Evolutionary conservation across 306 rosid species (phyloP), one percentile per base, ranked within the genome.

Genomic region (Pterocarpus macrocarpus): DNA sequence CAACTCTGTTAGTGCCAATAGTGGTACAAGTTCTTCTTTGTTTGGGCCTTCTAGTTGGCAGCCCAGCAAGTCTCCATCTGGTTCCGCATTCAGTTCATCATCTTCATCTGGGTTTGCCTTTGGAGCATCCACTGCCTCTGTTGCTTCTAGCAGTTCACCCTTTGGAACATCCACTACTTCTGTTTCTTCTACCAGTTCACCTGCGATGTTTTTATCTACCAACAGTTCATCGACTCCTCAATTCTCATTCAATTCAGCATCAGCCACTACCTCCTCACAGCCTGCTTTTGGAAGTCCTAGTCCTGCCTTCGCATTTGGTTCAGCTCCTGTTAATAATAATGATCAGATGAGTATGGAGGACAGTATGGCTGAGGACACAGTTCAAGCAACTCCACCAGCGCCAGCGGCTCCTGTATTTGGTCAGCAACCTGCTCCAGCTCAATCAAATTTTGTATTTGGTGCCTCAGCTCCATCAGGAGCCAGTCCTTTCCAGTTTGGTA

Each of bases 361-460:
- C 82, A 90, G 94, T 85, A 93, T 95, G 98, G 96, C 98, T 1
- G 99, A 95, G 83, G 99, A 93, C 83, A 89, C 86, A 14, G 66
- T 89, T 66, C 93, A 89, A 80, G 81, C 86, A 59, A 45, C 88
- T 11, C 70, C 66, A 3, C 83, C 93, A 2, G 30, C 86, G 8
- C 47, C 47, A 9, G 53, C 53, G 5, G 64, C 69, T 47, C 84
- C 96, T 45, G 76, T 57, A 59, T 90, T 93, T 44, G 85, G 85
- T 38, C 97, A 90, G 78, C 92, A 76, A 44, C 71, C 88, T 15
- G 64, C 81, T 17, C 81, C 83, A 11, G 84, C 90, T 57, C 88
- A 88, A 53, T 58, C 95, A n/a, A 81, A 84, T 68, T 93, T 86
- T 87, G 70, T 45, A 64, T 93, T 95, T 68, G 97, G 91, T 67